Percentiles rank a stretch among this genome's conserved stretches.
These are phyloP conservation scores for Salix arbutifolia DNA, from an alignment of 345 rosid genomes.

Conservation along the genomic window DNA sequence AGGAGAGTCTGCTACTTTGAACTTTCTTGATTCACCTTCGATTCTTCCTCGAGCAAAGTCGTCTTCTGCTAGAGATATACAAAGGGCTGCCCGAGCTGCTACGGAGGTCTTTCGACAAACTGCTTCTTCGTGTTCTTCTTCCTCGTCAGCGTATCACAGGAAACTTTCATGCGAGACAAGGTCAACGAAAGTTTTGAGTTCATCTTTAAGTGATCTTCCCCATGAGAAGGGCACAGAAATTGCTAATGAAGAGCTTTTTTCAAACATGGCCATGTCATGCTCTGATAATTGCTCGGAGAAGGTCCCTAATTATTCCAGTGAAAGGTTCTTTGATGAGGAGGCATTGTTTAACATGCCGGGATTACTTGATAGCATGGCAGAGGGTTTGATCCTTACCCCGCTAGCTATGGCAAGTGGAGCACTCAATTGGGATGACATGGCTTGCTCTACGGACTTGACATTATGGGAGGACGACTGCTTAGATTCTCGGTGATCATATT, in stretches of 20 bases:
- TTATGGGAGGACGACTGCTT: slow-evolving; percentile 1
- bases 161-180: background rate
- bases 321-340: slow-evolving; percentile 19
- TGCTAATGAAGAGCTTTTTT: background rate
- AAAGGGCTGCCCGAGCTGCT: slow-evolving; percentile 17
- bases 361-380: slow-evolving; percentile 25
- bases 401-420: slow-evolving; percentile 8
- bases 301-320: background rate
- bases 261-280: background rate
- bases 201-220: background rate
- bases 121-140: background rate
- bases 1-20: slow-evolving; percentile 20
- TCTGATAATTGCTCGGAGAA: background rate
- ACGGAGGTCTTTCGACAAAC: background rate
- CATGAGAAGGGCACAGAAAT: background rate
- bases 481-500: background rate
- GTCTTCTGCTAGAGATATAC: slow-evolving; percentile 14
- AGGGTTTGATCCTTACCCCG: slow-evolving; percentile 23
- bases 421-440: slow-evolving; percentile 5
- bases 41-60: slow-evolving; percentile 11
- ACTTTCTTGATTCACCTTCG: slow-evolving; percentile 16
- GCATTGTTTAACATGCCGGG: slow-evolving; percentile 28
- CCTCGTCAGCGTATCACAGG: background rate
- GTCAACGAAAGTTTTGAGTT: background rate
- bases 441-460: slow-evolving; percentile 3